Percentiles rank a stretch among this genome's conserved stretches.
Evolutionary conservation across 176 grass and related monocot species (phyloP).

Genomic region (Oryza glaberrima): DNA sequence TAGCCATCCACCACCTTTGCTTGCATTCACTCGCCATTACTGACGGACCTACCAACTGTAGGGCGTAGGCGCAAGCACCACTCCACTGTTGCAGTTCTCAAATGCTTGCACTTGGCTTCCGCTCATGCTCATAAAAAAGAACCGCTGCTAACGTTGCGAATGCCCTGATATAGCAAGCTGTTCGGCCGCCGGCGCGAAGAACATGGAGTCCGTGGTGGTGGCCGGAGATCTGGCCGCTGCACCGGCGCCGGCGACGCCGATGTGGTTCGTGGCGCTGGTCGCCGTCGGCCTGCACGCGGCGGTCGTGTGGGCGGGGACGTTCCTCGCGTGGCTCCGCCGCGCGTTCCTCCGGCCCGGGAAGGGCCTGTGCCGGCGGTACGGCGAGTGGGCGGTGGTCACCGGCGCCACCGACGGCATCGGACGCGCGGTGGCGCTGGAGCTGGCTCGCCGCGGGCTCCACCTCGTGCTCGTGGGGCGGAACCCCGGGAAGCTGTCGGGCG

Average conservation of each 20-base stretch:
- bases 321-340: slow-evolving; percentile 35
- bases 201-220: background rate
- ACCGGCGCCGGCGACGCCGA: background rate
- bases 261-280: slow-evolving; percentile 37
- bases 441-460: slow-evolving; percentile 48
- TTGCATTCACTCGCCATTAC: no score
- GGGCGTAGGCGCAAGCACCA: no score
- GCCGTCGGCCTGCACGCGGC: slow-evolving; percentile 2
- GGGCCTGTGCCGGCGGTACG: slow-evolving; percentile 32
- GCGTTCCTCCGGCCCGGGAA: slow-evolving; percentile 33
- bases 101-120: no score
- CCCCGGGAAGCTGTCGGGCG: slow-evolving; percentile 54
- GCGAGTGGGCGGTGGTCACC: slow-evolving; percentile 66
- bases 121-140: background rate
- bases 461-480: slow-evolving; percentile 69
- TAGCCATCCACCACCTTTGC: no score
- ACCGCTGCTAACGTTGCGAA: background rate
- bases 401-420: slow-evolving; percentile 77
- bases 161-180: background rate
- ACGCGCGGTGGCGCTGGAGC: slow-evolving; percentile 51
- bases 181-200: background rate
- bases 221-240: background rate
- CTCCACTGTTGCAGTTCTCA: no score
- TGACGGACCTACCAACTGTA: no score
- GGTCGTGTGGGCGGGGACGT: background rate